Percentiles rank a stretch among this genome's conserved stretches.
Evolutionary conservation across 179 eudicot genomes (phyloP).

Genomic region (Actinidia chinensis): DNA sequence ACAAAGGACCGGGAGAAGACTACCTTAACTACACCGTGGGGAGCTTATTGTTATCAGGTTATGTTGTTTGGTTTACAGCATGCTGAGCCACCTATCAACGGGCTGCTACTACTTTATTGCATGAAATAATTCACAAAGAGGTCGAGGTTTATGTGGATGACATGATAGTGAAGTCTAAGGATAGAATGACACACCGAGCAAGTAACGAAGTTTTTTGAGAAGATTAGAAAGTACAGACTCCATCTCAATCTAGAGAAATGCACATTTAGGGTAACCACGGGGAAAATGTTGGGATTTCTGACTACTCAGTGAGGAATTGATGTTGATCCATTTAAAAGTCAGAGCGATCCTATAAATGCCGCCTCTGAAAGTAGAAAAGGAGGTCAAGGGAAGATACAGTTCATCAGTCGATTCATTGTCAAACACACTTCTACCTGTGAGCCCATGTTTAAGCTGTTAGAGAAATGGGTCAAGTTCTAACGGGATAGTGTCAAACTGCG

Average conservation of each 20-base stretch:
- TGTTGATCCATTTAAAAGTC: background rate
- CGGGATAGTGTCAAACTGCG: background rate
- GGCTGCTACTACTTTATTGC: background rate
- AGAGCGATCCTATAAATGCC: background rate
- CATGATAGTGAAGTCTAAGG: background rate
- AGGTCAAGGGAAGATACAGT: background rate
- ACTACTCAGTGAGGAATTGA: background rate
- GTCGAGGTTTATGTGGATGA: background rate
- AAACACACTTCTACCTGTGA: background rate
- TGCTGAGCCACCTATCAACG: background rate
- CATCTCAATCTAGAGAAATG: background rate
- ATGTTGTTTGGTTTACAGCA: too few relatives aligned
- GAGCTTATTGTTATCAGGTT: too few relatives aligned
- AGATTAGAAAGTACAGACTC: background rate
- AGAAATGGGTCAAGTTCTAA: background rate
- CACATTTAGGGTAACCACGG: background rate
- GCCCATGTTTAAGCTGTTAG: background rate
- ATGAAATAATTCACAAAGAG: background rate
- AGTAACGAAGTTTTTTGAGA: background rate
- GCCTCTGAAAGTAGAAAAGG: background rate
- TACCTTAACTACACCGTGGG: too few relatives aligned
- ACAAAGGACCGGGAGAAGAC: too few relatives aligned
- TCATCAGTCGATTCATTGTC: background rate
- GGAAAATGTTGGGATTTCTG: background rate
- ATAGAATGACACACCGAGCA: background rate